Percentiles rank a stretch among this genome's conserved stretches.
Conservation (phyloP, 352 stramenopile genomes). For the Phytophthora litchii region DNA sequence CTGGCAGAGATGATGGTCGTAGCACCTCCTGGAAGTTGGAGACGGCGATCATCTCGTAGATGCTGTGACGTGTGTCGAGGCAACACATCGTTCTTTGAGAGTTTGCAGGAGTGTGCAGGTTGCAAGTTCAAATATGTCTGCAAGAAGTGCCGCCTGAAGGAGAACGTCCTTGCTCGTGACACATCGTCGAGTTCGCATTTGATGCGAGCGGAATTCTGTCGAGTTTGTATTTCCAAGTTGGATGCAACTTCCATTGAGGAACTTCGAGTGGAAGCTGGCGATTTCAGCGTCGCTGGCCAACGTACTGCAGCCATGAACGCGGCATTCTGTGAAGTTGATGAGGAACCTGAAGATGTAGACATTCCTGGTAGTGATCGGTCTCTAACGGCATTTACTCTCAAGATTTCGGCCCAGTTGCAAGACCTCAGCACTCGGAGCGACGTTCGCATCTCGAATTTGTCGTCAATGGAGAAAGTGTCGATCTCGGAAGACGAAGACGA, state of each 20-base stretch:
- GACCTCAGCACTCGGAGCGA: conserved; percentile 29
- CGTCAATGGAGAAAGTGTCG: conserved; percentile 36
- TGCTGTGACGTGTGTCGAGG: conserved; percentile 41
- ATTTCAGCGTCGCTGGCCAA: conserved; percentile 8
- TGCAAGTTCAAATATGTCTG: conserved; percentile 42
- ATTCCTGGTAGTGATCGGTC: conserved; percentile 36
- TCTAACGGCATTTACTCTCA: conserved; percentile 39
- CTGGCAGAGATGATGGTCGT: conserved; percentile 33
- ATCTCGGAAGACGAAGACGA: conserved; percentile 42
- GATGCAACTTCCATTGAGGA: conserved; percentile 36
- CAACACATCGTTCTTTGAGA: conserved; percentile 37
- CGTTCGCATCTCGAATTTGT: conserved; percentile 36
- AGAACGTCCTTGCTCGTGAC: conserved; percentile 37
- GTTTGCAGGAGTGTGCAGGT: conserved; percentile 27
- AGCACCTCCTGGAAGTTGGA: conserved; percentile 8
- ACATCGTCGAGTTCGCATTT: conserved; percentile 20
- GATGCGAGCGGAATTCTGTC: conserved; percentile 39
- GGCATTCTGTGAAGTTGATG: conserved; percentile 15
- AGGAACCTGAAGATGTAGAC: conserved; percentile 29
- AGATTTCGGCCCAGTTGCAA: conserved; percentile 38
- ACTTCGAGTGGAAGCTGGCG: conserved; percentile 21
- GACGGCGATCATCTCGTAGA: conserved; percentile 22
- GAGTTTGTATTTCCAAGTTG: conserved; percentile 39
- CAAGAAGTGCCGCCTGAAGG: conserved; percentile 41
- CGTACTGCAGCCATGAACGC: conserved; percentile 16